Percentiles rank a stretch among this genome's conserved stretches.
Conservation (phyloP, 2,329 filamentous ascomycete genomes). For the Macrophomina pseudophaseolina region DNA sequence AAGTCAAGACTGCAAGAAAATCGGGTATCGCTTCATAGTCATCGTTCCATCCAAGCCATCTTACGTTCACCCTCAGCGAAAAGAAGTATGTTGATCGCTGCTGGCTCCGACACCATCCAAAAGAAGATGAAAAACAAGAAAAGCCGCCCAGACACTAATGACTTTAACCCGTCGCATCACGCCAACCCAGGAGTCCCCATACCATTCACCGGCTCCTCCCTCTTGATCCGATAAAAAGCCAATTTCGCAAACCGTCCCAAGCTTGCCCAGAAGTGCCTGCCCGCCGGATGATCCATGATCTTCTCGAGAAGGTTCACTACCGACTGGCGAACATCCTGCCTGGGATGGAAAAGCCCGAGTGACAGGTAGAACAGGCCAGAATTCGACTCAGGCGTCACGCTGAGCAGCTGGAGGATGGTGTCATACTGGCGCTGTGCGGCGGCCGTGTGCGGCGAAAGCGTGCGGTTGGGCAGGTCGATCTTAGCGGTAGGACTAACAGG, state of each 20-base stretch:
- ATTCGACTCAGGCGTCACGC: constrained; percentile 82
- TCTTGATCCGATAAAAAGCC: constrained; percentile 78
- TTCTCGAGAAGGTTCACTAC: constrained; percentile 82
- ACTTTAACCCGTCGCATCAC: neutral
- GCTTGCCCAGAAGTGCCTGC: constrained; percentile 88
- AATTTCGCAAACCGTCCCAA: constrained; percentile 88
- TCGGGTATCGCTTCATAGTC: constrained; percentile 22
- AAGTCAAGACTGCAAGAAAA: constrained; percentile 2
- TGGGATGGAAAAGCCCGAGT: constrained; percentile 89
- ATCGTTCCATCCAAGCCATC: constrained; percentile 9
- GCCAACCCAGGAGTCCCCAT: neutral
- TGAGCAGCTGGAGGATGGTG: constrained; percentile 66
- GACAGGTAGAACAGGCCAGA: constrained; percentile 90
- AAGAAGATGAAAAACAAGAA: neutral
- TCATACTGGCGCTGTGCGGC: constrained; percentile 41
- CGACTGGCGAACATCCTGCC: constrained; percentile 75
- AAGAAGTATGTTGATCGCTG: neutral
- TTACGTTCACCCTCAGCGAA: neutral
- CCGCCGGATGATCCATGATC: constrained; percentile 84
- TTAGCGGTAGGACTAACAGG: constrained; percentile 12
- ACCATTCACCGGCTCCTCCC: constrained; percentile 50
- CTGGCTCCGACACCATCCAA: neutral
- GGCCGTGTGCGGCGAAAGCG: constrained; percentile 1
- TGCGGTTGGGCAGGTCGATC: neutral
- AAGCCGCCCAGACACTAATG: neutral